Base-by-base conservation (phyloP, 305 asterid genomes). In the Fraxinus angustifolia region DNA sequence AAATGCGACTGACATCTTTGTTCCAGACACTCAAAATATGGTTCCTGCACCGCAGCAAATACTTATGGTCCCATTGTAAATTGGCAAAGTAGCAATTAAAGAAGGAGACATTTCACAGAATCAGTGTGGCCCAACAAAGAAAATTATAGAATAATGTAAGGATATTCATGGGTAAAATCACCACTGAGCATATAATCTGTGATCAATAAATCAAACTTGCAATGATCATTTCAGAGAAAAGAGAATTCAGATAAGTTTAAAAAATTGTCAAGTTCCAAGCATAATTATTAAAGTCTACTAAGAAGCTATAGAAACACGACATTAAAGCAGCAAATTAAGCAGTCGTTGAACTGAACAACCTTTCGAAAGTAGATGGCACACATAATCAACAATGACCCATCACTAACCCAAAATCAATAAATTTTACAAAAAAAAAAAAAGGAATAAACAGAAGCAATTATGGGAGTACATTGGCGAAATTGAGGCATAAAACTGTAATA, bases 1-100 rank as follows among this genome's bases (percentile, higher is more conserved):
- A 88, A 82, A 94, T 86, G 74, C 97, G 94, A 81, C 91, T 91
- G 73, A 96, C 93, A 85, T 96, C 98, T 89, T 96, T 96, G 90
- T 91, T 94, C 99, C 99, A 96, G 75, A 92, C 90, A 86, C 91
- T 89, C 88, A 94, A 87, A 83, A 94, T 90, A 80, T 81, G 84
- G 85, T 96, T 96, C 91, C 99, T 96, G 92, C 88, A 88, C 76
- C 84, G 56, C 83, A 83, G 58, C 38, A 84, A 84, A 84, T 72
- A 72, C 78, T 88, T 81, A 82, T 71, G 85, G 81, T 71, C 78
- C 74, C 81, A 77, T 62, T 77, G 53, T 67, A 30, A 80, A 75
- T 70, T 81, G 67, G 36, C 73, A 62, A 74, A 68, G 81, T 36
- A 79, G 56, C 78, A 73, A 34, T 67, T 12, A 74, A 79, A 76